Evolutionary conservation across 2,329 filamentous ascomycete genomes (phyloP), one percentile per base, ranked within the genome.

Genomic region (Lasiodiplodia sp.): DNA sequence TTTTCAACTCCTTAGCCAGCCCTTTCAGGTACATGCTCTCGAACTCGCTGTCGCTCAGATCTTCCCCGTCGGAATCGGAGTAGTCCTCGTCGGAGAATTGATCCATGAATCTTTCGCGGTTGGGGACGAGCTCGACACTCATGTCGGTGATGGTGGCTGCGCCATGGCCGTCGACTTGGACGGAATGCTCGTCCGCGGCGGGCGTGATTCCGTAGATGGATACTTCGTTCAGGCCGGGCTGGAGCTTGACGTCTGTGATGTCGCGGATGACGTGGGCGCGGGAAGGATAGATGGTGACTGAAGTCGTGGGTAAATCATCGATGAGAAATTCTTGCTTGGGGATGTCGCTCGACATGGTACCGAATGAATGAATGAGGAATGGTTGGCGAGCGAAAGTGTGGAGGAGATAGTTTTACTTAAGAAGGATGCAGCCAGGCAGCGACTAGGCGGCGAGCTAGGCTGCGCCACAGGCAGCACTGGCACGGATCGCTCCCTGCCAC

Each of bases 261-360:
- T 90, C 87, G 31, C 89, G 84, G 14, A 86, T 83, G 37, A 91
- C 77, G 58, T 89, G 88, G 1, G 89, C 90, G 70, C 86, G 81
- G 2, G 82, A 81, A 0, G 89, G 89, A 69, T 90, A 91, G 51
- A 92, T 83, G 0, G 86, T 88, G 18, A 92, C 88, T 0, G 85
- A 86, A 62, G 86, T 86, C 40, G 90, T 91, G 10, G 80, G 74
- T 37, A 91, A 79, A 60, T 89, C 84, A 53, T 85, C 84, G 70
- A 91, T 69, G 67, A 70, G 69, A 18, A 66, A 34, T n/a, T 64
- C 53, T 28, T 73, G 71, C 38, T 67, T 71, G 4, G 69, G 52
- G 21, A 67, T 57, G 10, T 69, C 64, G 37, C 37, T 18, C 12
- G 63, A 49, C 68, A 69, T 69, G 1, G 16, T 68, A 55, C 7